Base-by-base conservation (phyloP, 257 asterid species). In the Plectranthus barbatus region DNA sequence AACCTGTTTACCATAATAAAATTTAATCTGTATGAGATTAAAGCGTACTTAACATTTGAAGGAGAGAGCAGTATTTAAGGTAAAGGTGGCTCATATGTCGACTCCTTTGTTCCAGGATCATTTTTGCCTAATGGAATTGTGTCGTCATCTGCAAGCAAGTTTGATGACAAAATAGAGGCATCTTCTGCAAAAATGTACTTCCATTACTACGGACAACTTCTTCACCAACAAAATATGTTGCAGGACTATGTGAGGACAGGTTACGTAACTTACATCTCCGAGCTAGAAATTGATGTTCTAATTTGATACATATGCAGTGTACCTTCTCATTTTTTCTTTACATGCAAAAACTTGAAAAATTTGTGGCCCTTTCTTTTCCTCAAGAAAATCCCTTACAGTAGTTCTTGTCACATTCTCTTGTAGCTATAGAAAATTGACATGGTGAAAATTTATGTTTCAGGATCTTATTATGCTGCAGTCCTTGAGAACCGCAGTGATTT, bases 191-290 rank as follows among this genome's bases (percentile, higher is more conserved):
- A 90, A 75, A 90, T 93, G 97, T 93, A 93, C 80, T 93, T 93
- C 61, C 99, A 93, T 72, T 93, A 93, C 82, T 93, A 93, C 7
- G 99, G 97, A 33, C 99, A 93, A 68, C 88, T 93, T 55, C 83
- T 93, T 56, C 99, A 93, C 80, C 99, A 93, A 80, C 99, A 93
- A 79, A 93, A 93, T 74, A 93, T 93, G 99, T 46, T 90, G 84
- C 99, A 93, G 84, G 99, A 93, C 80, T 93, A 87, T 70, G 99
- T 93, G 73, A 84, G 99, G 78, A 93, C 99, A 84, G 99, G 99
- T 83, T 72, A 72, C 59, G 55, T 5, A 42, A 42, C 7, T 42
- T 42, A 42, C 48, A 3, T 74, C 54, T 66, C 78, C 61, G n/a
- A 37, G 72, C 68, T 56, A 61, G 58, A 71, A 64, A 61, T 41